A percentile compares a stretch with the other conserved stretches of the same genome.
Conservation (phyloP, 1,284 basidiomycete species). For the Sporisorium iseilematis-ciliati region DNA sequence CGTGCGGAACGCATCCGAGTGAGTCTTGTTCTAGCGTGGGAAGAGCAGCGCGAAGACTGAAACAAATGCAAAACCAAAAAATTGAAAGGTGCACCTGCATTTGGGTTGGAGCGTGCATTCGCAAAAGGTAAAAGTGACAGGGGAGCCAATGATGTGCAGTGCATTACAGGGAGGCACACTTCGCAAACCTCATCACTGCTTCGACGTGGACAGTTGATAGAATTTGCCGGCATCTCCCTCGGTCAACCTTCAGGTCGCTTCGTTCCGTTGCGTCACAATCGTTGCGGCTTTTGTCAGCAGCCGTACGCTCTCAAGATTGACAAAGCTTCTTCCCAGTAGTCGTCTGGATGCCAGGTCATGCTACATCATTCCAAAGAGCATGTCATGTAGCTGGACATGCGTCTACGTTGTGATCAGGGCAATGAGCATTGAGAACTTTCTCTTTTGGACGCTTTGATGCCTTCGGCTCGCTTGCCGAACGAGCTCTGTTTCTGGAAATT, state of each 20-base stretch:
- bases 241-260: no score
- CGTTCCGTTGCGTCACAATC: no score
- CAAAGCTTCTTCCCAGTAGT: no score
- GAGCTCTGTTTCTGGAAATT: constrained; percentile 7
- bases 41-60: neutral
- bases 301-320: neutral
- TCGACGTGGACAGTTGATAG: neutral
- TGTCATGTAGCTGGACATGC: neutral
- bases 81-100: neutral
- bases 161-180: constrained; percentile 13
- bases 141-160: constrained; percentile 30
- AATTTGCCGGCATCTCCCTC: no score
- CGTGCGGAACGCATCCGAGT: no score
- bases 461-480: constrained; percentile 15
- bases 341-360: no score
- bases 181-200: neutral
- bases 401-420: neutral
- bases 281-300: neutral
- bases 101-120: neutral
- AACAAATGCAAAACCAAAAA: neutral
- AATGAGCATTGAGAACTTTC: neutral
- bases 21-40: no score
- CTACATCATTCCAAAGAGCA: no score
- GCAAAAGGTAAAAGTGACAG: neutral
- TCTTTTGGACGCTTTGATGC: neutral